These are phyloP conservation scores for Crithidia bombi DNA, from an alignment of 208 protist species.

Conservation along the genomic window DNA sequence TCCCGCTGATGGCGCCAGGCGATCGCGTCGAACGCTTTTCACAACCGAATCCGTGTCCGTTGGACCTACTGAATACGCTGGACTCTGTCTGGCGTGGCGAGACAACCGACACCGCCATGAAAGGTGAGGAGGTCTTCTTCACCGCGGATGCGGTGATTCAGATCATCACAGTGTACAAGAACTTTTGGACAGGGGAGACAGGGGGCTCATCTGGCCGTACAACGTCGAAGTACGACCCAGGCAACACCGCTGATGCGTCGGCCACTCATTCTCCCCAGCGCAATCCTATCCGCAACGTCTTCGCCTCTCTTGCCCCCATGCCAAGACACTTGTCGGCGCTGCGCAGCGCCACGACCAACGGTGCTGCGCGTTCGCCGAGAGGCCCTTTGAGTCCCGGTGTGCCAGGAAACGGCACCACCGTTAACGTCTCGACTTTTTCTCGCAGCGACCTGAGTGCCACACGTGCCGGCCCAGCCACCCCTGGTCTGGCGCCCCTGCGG, in stretches of 20 bases:
- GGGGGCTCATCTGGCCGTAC: neutral
- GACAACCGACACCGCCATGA: slow-evolving; percentile 32
- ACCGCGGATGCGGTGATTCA: slow-evolving; percentile 73
- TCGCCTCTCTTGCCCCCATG: slow-evolving; percentile 12
- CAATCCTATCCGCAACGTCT: slow-evolving; percentile 24
- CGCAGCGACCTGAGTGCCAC: slow-evolving; percentile 8
- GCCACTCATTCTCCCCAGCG: slow-evolving; percentile 11
- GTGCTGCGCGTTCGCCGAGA: slow-evolving; percentile 8
- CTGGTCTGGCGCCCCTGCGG: neutral
- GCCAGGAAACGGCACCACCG: neutral
- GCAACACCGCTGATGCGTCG: neutral
- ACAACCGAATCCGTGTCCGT: slow-evolving; percentile 68
- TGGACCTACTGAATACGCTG: slow-evolving; percentile 69
- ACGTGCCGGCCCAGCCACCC: slow-evolving; percentile 1
- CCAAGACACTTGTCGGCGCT: neutral
- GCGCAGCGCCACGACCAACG: slow-evolving; percentile 10
- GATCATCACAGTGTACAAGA: slow-evolving; percentile 73
- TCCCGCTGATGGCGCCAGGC: slow-evolving; percentile 58
- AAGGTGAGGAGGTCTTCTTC: slow-evolving; percentile 47
- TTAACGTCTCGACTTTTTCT: neutral
- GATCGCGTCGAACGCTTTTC: slow-evolving; percentile 55
- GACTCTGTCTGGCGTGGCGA: slow-evolving; percentile 75
- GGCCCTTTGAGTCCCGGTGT: neutral
- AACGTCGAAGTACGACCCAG: slow-evolving; percentile 1
- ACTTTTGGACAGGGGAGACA: slow-evolving; percentile 34